phyloP scores from a whole-genome alignment of 257 asterid species.

The Craterostigma plantagineum region DNA sequence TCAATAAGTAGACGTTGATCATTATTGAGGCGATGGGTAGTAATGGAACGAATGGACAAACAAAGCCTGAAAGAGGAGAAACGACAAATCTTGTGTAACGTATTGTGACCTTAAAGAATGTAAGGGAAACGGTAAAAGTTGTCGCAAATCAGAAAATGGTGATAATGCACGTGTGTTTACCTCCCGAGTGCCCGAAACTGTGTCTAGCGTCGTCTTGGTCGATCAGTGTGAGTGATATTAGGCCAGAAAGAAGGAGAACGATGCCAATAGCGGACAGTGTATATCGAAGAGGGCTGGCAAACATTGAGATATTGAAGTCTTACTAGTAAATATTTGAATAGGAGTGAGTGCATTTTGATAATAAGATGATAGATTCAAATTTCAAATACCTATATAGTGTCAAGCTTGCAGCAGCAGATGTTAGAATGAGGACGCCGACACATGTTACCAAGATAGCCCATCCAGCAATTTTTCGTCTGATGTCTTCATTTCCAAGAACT shows the following conservation, averaged over 20 bases:
- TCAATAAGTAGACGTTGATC: slow-evolving; percentile 71
- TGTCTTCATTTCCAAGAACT: slow-evolving; percentile 33
- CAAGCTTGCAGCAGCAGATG: slow-evolving; percentile 56
- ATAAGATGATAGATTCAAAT: not conserved
- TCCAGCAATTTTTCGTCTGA: slow-evolving; percentile 66
- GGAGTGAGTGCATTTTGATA: not conserved
- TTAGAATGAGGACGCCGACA: slow-evolving; percentile 49
- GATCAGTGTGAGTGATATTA: slow-evolving; percentile 34
- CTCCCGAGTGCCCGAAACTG: slow-evolving; percentile 76
- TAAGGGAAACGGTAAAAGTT: not conserved
- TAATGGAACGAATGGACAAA: slow-evolving; percentile 78
- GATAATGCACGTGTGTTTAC: slow-evolving; percentile 17
- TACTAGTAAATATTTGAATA: too few species aligned
- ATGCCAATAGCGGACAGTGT: slow-evolving; percentile 51
- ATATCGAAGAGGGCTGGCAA: slow-evolving; percentile 46
- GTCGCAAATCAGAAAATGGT: not conserved
- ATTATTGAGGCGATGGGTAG: slow-evolving; percentile 71
- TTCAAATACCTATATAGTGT: slow-evolving; percentile 41
- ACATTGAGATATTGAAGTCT: slow-evolving; percentile 6
- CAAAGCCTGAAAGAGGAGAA: slow-evolving; percentile 48
- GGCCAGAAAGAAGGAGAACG: slow-evolving; percentile 40
- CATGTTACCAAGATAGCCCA: slow-evolving; percentile 65
- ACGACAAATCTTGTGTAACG: too few species aligned
- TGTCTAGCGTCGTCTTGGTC: slow-evolving; percentile 89
- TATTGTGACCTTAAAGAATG: not conserved